Percentiles rank a stretch among this genome's conserved stretches.
phyloP scores from a whole-genome alignment of 495 filamentous ascomycete genomes.

The Aspergillus egyptiacus region DNA sequence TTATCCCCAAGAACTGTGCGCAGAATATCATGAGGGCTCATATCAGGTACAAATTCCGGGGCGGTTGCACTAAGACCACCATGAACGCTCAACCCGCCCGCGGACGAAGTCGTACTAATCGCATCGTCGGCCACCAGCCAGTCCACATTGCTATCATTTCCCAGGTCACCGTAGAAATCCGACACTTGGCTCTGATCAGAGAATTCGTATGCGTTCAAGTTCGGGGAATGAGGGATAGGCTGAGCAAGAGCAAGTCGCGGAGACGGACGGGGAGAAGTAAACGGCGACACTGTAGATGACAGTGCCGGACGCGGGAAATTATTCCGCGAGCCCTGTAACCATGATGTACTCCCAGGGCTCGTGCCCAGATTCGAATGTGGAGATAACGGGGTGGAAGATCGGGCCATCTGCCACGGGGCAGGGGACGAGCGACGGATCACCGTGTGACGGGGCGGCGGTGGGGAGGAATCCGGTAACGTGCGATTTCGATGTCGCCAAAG shows the following conservation, averaged over 20 bases:
- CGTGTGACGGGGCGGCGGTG: constrained; percentile 79
- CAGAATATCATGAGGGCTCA: constrained; percentile 98
- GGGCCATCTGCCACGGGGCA: constrained; percentile 79
- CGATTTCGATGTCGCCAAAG: constrained; percentile 87
- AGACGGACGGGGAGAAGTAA: constrained; percentile 89
- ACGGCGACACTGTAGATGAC: constrained; percentile 64
- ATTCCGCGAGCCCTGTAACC: constrained; percentile 64
- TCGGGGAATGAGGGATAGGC: constrained; percentile 96
- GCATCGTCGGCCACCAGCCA: constrained; percentile 94
- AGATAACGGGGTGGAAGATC: constrained; percentile 72
- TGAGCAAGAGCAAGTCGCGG: constrained; percentile 85
- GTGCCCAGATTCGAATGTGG: constrained; percentile 69
- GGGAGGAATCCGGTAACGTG: constrained; percentile 63
- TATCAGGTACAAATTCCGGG: constrained; percentile 78
- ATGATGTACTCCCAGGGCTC: constrained; percentile 71
- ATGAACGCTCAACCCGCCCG: constrained; percentile 52
- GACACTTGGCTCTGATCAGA: constrained; percentile 66
- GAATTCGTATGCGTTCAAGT: constrained; percentile 89
- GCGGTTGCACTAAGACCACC: constrained; percentile 70
- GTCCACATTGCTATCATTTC: constrained; percentile 82
- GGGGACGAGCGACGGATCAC: constrained; percentile 87
- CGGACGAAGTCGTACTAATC: constrained; percentile 67
- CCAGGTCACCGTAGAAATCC: constrained; percentile 86
- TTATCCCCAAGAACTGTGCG: constrained; percentile 88
- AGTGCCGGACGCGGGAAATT: constrained; percentile 58